Evolutionary conservation across 2,329 filamentous ascomycete genomes (phyloP).

Genomic region (Fusarium cicatricum): DNA sequence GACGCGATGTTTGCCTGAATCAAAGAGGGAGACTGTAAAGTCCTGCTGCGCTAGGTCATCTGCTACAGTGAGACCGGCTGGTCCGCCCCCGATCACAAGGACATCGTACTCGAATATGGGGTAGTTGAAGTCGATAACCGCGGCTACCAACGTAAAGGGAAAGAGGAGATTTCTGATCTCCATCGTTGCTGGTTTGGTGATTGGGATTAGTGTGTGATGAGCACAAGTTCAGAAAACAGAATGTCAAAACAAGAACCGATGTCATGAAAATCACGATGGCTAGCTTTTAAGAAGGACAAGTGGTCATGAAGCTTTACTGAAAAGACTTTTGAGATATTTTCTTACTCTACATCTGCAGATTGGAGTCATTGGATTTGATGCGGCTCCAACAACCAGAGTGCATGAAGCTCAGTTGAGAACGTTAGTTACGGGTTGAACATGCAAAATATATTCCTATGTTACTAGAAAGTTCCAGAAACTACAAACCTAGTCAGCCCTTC

Average conservation of each 20-base stretch:
- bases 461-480: too few relatives aligned
- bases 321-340: not conserved
- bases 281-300: too few relatives aligned
- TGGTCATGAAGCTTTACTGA: too few relatives aligned
- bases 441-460: not conserved
- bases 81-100: slow-evolving; percentile 2
- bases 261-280: too few relatives aligned
- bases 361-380: too few relatives aligned
- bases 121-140: not conserved
- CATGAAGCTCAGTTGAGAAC: too few relatives aligned
- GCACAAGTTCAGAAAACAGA: too few relatives aligned
- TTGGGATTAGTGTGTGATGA: too few relatives aligned
- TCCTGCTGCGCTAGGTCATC: not conserved
- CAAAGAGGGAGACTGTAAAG: not conserved
- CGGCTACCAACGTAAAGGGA: not conserved
- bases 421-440: too few relatives aligned
- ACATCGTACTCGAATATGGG: not conserved
- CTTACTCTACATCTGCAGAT: not conserved
- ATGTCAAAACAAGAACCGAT: too few relatives aligned
- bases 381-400: too few relatives aligned
- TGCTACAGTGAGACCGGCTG: not conserved
- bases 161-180: not conserved
- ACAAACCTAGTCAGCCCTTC: too few relatives aligned
- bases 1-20: not conserved
- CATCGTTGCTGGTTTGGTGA: not conserved